phyloP scores from a whole-genome alignment of 768 basidiomycete species.

The Hortiboletus flavorubellus region DNA sequence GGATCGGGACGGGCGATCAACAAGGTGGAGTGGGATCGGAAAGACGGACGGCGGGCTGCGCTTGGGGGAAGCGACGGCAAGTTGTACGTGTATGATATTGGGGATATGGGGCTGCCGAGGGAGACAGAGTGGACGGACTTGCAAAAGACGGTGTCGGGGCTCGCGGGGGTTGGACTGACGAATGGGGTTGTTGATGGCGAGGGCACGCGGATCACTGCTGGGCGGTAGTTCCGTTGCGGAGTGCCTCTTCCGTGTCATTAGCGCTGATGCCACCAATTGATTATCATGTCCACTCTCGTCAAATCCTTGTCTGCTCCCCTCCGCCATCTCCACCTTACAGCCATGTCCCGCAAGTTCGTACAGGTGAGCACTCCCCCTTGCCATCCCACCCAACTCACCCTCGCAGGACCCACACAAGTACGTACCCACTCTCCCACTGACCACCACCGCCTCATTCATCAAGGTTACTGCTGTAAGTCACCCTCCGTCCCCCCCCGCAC shows the following conservation, averaged over 20 bases:
- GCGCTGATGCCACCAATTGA: neutral
- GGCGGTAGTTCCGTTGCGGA: slow-evolving; percentile 30
- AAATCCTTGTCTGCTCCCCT: neutral
- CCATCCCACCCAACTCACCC: neutral
- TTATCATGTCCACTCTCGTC: slow-evolving; percentile 4
- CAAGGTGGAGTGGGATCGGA: slow-evolving; percentile 92
- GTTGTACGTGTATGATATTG: slow-evolving; percentile 92
- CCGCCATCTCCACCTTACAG: neutral
- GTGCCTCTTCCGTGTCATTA: neutral
- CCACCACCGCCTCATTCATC: slow-evolving; percentile 16
- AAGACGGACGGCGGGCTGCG: slow-evolving; percentile 87
- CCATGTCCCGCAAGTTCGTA: slow-evolving; percentile 22
- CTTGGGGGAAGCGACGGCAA: slow-evolving; percentile 91
- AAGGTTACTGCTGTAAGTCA: slow-evolving; percentile 49
- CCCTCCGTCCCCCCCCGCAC: neutral
- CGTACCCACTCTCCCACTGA: slow-evolving; percentile 26
- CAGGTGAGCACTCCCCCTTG: slow-evolving; percentile 3
- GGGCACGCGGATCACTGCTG: slow-evolving; percentile 31
- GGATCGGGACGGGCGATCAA: slow-evolving; percentile 84
- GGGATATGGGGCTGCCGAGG: slow-evolving; percentile 82
- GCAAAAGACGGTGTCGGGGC: slow-evolving; percentile 79
- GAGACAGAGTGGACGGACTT: slow-evolving; percentile 94
- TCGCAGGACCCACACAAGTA: slow-evolving; percentile 47
- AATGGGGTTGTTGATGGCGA: slow-evolving; percentile 35
- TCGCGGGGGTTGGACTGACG: slow-evolving; percentile 49